These are phyloP conservation scores for Leucoagaricus sp. DNA, from an alignment of 1,284 basidiomycete species.

Conservation along the genomic window DNA sequence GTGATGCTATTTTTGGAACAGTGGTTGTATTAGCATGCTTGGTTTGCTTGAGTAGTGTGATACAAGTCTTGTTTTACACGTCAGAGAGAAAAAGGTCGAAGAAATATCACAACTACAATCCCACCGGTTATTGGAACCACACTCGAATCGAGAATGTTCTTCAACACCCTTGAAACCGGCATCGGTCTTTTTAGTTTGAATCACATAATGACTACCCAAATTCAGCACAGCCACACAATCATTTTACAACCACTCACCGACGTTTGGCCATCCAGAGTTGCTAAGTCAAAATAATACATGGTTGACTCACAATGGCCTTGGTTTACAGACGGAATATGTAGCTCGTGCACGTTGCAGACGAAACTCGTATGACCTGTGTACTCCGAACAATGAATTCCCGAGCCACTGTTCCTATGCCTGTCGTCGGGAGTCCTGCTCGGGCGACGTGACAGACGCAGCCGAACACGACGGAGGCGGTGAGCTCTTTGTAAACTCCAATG, in stretches of 20 bases:
- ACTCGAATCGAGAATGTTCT: neutral
- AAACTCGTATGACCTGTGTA: neutral
- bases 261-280: neutral
- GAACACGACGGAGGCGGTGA: neutral
- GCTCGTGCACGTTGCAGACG: neutral
- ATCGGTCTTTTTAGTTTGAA: neutral
- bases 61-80: too few relatives aligned
- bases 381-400: constrained; percentile 9
- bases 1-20: neutral
- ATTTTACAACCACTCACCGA: neutral
- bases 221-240: constrained; percentile 7
- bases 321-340: neutral
- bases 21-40: neutral
- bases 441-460: neutral
- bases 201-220: neutral
- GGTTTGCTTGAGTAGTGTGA: neutral
- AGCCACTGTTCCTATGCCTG: neutral
- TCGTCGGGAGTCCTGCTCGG: constrained; percentile 3
- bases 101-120: too few relatives aligned
- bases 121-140: too few relatives aligned
- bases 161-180: neutral
- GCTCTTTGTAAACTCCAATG: neutral
- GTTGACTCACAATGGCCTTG: neutral
- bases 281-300: neutral
- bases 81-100: too few relatives aligned